Base-by-base conservation (phyloP, 2,329 filamentous ascomycete genomes). In the Diplodia corticola region DNA sequence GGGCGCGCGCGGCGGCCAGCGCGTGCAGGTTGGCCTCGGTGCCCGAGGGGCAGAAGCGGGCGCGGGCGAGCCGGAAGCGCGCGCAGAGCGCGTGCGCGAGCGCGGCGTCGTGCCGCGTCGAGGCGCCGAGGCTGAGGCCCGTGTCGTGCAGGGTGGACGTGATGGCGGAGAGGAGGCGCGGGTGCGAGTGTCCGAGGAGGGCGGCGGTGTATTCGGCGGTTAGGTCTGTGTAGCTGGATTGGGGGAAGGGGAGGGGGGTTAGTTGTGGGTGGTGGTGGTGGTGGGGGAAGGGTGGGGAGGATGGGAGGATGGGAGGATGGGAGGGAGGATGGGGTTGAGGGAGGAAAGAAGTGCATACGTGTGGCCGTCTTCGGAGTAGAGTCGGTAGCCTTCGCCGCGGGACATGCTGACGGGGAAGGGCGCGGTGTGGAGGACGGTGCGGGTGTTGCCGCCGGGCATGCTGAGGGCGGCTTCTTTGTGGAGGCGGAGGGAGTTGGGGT, bases 1-100 rank as follows among this genome's bases (percentile, higher is more conserved):
- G 85, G 20, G 76, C 77, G 10, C 83, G 80, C 0, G 86, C 87
- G 1, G 68, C 72, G 37, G 68, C 67, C 3, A 75, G 67, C 4
- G 73, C 72, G 59, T 73, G 71, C 9, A 74, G 67, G 49, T 72
- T 74, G 2, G 73, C 72, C 67, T 74, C 72, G 1, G 73, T 75
- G 10, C 74, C 74, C 0, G 71, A 74, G 65, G 74, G 74, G 12
- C 71, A 73, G 64, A 74, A 75, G 20, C 73, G 71, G 7, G 75
- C 60, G 22, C 66, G 67, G 13, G 70, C 68, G 30, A 76, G 50
- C 28, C 28, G 68, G 67, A 71, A 74, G 10, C 72, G 69, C 13
- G 63, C 30, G 63, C 73, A 73, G 13, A 74, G 67, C 10, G 71
- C 64, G 0, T 67, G 60, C 5, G 73, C 73, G 48, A 73, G 68